Percentiles rank a stretch among this genome's conserved stretches.
These are phyloP conservation scores for Globisporangium orthogonon DNA, from an alignment of 352 stramenopile genomes.

Conservation along the genomic window DNA sequence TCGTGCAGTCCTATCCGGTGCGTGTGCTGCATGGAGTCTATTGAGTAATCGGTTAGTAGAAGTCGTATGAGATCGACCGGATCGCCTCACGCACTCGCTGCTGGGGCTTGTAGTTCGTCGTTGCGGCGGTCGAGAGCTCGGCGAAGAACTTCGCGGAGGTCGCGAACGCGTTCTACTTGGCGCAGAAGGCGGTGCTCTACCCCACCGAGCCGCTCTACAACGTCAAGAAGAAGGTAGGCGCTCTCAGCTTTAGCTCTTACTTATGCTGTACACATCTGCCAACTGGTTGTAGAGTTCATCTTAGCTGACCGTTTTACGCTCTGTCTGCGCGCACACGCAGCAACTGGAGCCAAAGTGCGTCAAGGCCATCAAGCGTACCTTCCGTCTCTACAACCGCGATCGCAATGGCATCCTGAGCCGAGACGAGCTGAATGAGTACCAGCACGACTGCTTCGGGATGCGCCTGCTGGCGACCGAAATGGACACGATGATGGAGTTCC, in stretches of 20 bases:
- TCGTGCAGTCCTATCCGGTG: conserved; percentile 72
- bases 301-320: not conserved
- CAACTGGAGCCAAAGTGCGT: conserved; percentile 76
- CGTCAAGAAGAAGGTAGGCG: conserved; percentile 66
- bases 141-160: conserved; percentile 87
- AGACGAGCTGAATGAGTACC: conserved; percentile 86
- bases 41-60: too few relatives aligned
- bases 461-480: conserved; percentile 75
- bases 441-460: conserved; percentile 85
- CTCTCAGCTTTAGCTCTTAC: not conserved
- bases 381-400: conserved; percentile 82
- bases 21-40: not conserved
- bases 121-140: conserved; percentile 81
- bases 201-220: conserved; percentile 85
- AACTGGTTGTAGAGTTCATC: not conserved
- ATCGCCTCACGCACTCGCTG: not conserved
- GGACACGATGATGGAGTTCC: conserved; percentile 82
- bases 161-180: conserved; percentile 83
- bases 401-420: conserved; percentile 75
- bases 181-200: conserved; percentile 88
- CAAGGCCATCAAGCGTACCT: conserved; percentile 84
- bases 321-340: conserved; percentile 13
- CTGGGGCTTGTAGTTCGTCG: conserved; percentile 50
- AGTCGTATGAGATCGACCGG: not conserved
- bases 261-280: not conserved